A percentile compares a stretch with the other conserved stretches of the same genome.
phyloP scores from a whole-genome alignment of 2,329 filamentous ascomycete genomes.

The Penicillium sclerotigenum region DNA sequence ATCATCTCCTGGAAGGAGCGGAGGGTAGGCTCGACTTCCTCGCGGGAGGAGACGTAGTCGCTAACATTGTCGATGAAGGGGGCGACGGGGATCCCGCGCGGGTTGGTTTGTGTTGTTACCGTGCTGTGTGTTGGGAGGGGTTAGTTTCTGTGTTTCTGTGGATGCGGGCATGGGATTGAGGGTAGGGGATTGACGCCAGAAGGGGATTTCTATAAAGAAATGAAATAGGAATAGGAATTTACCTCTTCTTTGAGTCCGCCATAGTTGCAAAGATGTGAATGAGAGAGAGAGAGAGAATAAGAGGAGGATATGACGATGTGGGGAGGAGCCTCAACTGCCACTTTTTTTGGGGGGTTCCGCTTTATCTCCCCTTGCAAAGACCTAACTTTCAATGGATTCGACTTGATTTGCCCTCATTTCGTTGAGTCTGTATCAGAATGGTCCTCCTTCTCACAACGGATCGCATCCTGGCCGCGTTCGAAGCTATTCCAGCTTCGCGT shows the following conservation, averaged over 20 bases:
- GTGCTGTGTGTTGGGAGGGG: constrained; percentile 22
- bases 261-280: constrained; percentile 23
- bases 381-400: not conserved
- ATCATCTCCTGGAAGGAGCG: constrained; percentile 48
- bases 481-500: constrained; percentile 31
- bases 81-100: constrained; percentile 47
- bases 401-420: not conserved
- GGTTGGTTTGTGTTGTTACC: constrained; percentile 38
- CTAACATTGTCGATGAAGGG: constrained; percentile 48
- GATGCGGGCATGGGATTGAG: not conserved
- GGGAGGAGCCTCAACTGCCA: constrained; percentile 26
- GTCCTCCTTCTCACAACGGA: constrained; percentile 43
- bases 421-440: constrained; percentile 27
- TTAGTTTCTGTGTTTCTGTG: constrained; percentile 7
- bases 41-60: constrained; percentile 47
- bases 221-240: constrained; percentile 1
- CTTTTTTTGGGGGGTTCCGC: constrained; percentile 25
- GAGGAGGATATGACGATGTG: constrained; percentile 22
- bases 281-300: constrained; percentile 3
- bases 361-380: constrained; percentile 6
- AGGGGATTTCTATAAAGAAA: not conserved
- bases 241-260: constrained; percentile 34
- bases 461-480: constrained; percentile 39
- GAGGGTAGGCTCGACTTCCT: constrained; percentile 47
- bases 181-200: not conserved